Conservation (phyloP, 2,329 filamentous ascomycete genomes). For the Sporothrix pallida region DNA sequence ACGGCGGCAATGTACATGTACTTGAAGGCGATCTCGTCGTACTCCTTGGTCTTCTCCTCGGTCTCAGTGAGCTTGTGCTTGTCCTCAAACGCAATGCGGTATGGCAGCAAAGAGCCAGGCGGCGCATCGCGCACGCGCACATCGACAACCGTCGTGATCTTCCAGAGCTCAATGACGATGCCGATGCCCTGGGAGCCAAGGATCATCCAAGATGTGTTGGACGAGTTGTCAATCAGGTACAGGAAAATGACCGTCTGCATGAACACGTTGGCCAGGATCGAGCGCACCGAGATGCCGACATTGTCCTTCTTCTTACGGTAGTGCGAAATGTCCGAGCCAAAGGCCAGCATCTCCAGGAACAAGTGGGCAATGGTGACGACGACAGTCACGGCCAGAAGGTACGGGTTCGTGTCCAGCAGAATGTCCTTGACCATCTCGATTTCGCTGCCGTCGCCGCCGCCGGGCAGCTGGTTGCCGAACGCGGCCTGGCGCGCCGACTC, state of each 20-base stretch:
- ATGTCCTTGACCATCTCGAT: slow-evolving; percentile 98
- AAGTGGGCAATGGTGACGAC: slow-evolving; percentile 89
- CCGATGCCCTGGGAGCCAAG: slow-evolving; percentile 89
- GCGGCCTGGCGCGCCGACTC: slow-evolving; percentile 80
- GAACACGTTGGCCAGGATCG: slow-evolving; percentile 95
- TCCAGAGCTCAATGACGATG: slow-evolving; percentile 76
- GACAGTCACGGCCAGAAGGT: slow-evolving; percentile 82
- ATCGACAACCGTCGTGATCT: slow-evolving; percentile 93
- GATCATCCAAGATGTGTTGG: slow-evolving; percentile 99
- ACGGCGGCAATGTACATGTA: slow-evolving; percentile 95
- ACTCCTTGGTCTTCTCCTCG: slow-evolving; percentile 97
- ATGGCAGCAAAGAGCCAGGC: slow-evolving; percentile 75
- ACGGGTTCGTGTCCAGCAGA: slow-evolving; percentile 90
- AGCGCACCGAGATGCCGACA: slow-evolving; percentile 92
- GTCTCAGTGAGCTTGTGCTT: slow-evolving; percentile 95
- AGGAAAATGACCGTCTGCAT: slow-evolving; percentile 97
- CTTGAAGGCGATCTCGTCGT: slow-evolving; percentile 96
- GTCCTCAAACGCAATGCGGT: slow-evolving; percentile 85
- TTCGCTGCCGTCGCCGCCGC: slow-evolving; percentile 86
- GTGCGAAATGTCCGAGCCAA: slow-evolving; percentile 96
- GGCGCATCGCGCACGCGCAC: slow-evolving; percentile 76
- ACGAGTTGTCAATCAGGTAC: slow-evolving; percentile 95
- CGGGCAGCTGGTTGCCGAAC: slow-evolving; percentile 71
- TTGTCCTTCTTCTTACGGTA: slow-evolving; percentile 99
- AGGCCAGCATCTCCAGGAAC: slow-evolving; percentile 93